phyloP scores from a whole-genome alignment of 495 filamentous ascomycete species.

The Aspergillus sclerotioniger region DNA sequence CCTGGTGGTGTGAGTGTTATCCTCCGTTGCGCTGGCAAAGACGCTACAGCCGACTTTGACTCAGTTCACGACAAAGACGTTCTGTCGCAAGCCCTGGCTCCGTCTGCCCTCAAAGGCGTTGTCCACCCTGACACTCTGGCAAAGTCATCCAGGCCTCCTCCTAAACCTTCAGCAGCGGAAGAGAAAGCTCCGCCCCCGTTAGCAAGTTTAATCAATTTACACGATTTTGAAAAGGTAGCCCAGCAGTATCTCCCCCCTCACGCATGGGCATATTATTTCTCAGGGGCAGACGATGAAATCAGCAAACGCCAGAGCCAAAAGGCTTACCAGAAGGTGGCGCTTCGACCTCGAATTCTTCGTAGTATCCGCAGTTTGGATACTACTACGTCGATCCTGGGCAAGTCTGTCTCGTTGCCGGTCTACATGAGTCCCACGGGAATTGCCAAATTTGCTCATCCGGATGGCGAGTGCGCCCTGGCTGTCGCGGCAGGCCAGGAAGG shows the following conservation, averaged over 20 bases:
- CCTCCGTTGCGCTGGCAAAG: slow-evolving; percentile 80
- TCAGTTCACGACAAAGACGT: slow-evolving; percentile 73
- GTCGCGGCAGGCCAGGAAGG: slow-evolving; percentile 65
- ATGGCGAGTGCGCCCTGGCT: slow-evolving; percentile 75
- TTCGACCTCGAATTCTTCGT: slow-evolving; percentile 72
- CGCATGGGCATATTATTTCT: slow-evolving; percentile 85
- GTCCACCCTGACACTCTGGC: background rate
- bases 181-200: slow-evolving; percentile 50
- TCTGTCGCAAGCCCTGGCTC: slow-evolving; percentile 13
- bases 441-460: slow-evolving; percentile 75
- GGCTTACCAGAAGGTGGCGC: slow-evolving; percentile 77
- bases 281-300: slow-evolving; percentile 85
- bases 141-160: background rate
- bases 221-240: slow-evolving; percentile 66
- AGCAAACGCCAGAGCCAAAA: slow-evolving; percentile 78
- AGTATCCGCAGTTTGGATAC: slow-evolving; percentile 70
- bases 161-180: background rate
- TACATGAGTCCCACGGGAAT: slow-evolving; percentile 78
- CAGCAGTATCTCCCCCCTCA: slow-evolving; percentile 52
- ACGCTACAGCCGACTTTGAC: slow-evolving; percentile 81
- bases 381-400: slow-evolving; percentile 72
- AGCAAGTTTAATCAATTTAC: slow-evolving; percentile 55
- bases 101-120: background rate
- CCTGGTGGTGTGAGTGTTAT: slow-evolving; percentile 79
- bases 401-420: slow-evolving; percentile 65